Conservation (phyloP, 208 protist species). For the Trichomonas tenax region DNA sequence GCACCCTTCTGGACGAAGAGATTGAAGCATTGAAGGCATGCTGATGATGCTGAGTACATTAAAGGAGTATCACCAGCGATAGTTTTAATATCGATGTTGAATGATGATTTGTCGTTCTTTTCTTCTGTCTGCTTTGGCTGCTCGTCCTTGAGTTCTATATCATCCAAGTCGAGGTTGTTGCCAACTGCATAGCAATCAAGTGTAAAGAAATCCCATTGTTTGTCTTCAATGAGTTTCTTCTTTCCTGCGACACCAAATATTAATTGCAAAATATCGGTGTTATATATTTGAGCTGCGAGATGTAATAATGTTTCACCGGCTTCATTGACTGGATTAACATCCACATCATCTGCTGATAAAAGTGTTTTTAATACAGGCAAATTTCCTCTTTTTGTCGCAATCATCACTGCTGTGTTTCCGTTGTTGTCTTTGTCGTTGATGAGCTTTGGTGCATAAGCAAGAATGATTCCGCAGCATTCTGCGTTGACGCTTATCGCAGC, state of each 20-base stretch:
- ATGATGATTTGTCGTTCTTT: background rate
- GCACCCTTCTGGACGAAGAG: background rate
- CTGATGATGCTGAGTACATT: background rate
- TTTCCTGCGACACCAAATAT: background rate
- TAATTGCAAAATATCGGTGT: background rate
- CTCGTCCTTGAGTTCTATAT: background rate
- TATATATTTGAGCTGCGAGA: background rate
- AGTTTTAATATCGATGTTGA: background rate
- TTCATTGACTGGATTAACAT: background rate
- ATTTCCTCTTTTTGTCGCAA: background rate
- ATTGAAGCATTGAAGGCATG: background rate
- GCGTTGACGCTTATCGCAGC: background rate
- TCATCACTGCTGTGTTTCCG: background rate
- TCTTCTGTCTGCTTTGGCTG: background rate
- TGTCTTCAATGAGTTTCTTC: background rate
- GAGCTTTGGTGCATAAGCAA: background rate
- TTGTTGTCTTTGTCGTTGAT: constrained; percentile 8
- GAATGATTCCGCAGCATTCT: background rate
- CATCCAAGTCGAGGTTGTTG: background rate
- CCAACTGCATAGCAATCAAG: background rate
- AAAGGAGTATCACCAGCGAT: background rate
- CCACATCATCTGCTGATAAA: background rate
- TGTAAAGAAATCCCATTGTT: background rate
- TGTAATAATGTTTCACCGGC: background rate
- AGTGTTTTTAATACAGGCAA: background rate